These are phyloP conservation scores for Rhizopogon roseolus DNA, from an alignment of 768 basidiomycete species.

Conservation along the genomic window DNA sequence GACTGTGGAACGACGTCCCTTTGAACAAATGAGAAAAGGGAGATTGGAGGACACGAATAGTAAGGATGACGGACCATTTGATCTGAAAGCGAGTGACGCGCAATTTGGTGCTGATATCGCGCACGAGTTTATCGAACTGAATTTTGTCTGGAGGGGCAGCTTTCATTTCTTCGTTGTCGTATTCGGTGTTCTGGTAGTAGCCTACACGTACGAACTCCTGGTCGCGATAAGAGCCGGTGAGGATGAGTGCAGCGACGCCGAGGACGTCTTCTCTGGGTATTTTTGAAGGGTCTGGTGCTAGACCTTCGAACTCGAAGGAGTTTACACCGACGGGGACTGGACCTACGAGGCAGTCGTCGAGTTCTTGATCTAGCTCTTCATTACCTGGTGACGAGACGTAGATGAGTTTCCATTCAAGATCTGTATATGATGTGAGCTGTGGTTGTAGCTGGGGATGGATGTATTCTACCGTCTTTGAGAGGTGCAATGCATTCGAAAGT, in stretches of 20 bases:
- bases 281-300: slow-evolving; percentile 74
- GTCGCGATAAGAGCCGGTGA: slow-evolving; percentile 93
- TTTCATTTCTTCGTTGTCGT: slow-evolving; percentile 92
- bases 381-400: slow-evolving; percentile 94
- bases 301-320: slow-evolving; percentile 93
- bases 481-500: slow-evolving; percentile 96
- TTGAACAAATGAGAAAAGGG: not conserved
- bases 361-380: slow-evolving; percentile 91
- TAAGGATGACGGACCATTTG: slow-evolving; percentile 56
- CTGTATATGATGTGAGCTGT: slow-evolving; percentile 32
- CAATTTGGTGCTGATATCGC: slow-evolving; percentile 89
- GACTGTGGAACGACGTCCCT: slow-evolving; percentile 66
- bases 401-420: slow-evolving; percentile 97
- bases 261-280: slow-evolving; percentile 90
- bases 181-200: slow-evolving; percentile 99
- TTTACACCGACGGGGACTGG: slow-evolving; percentile 97
- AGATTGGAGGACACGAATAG: not conserved
- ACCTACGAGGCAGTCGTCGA: slow-evolving; percentile 96
- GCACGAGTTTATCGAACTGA: slow-evolving; percentile 71
- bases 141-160: slow-evolving; percentile 64
- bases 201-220: slow-evolving; percentile 99
- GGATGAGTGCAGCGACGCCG: slow-evolving; percentile 94
- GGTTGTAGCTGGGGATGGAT: slow-evolving; percentile 6
- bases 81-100: slow-evolving; percentile 92
- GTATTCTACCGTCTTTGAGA: slow-evolving; percentile 70